Percentiles rank a stretch among this genome's conserved stretches.
Evolutionary conservation across 305 asterid genomes (phyloP).

Genomic region (Fraxinus velutina): DNA sequence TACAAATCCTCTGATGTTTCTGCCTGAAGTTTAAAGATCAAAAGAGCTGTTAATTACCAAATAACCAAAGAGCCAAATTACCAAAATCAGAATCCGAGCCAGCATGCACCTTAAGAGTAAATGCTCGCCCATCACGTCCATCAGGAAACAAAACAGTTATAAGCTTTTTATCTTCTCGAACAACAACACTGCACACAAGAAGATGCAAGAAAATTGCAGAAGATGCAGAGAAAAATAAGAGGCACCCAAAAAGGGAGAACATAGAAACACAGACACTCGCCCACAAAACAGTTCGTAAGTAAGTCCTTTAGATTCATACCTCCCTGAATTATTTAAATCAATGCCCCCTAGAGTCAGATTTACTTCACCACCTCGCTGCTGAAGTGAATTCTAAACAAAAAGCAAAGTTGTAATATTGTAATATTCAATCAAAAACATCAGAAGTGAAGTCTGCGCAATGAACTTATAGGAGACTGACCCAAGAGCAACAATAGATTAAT

Average conservation of each 20-base stretch:
- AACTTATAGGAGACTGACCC: conserved; percentile 14
- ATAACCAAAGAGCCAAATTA: not conserved
- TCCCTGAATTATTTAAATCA: conserved; percentile 94
- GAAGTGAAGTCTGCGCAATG: conserved; percentile 15
- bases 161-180: conserved; percentile 95
- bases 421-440: conserved; percentile 22
- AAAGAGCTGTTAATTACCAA: conserved; percentile 18
- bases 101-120: conserved; percentile 81
- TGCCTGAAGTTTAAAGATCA: conserved; percentile 53
- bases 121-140: conserved; percentile 98
- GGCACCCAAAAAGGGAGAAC: conserved; percentile 6
- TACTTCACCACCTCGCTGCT: conserved; percentile 96
- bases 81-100: not conserved
- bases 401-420: conserved; percentile 20
- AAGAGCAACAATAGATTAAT: not conserved
- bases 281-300: not conserved
- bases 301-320: conserved; percentile 39
- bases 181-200: conserved; percentile 72
- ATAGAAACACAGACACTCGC: not conserved
- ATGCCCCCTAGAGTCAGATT: conserved; percentile 95
- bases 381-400: conserved; percentile 74
- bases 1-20: conserved; percentile 91
- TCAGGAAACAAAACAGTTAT: conserved; percentile 93
- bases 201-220: conserved; percentile 22
- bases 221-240: not conserved